Evolutionary conservation across 768 basidiomycete genomes (phyloP).

Genomic region (Tricholoma sp.): DNA sequence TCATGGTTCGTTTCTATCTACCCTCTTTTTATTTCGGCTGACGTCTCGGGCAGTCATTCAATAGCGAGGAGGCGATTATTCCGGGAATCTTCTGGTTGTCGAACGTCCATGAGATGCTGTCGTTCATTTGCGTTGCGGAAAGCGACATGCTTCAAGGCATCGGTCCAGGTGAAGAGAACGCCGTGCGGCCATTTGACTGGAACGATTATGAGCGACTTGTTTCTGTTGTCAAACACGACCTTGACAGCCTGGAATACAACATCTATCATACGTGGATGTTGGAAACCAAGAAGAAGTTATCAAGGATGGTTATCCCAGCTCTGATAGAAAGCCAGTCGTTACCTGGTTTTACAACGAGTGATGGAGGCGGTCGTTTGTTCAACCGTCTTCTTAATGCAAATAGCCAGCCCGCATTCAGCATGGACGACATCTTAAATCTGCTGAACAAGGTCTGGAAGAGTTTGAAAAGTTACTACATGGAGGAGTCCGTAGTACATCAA

Average conservation of each 20-base stretch:
- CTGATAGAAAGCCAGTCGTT: slow-evolving; percentile 96
- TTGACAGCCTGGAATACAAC: slow-evolving; percentile 98
- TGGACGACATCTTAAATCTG: slow-evolving; percentile 97
- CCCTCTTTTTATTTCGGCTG: slow-evolving; percentile 4
- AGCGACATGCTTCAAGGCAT: slow-evolving; percentile 98
- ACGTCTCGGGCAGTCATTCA: slow-evolving; percentile 60
- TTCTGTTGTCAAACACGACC: slow-evolving; percentile 97
- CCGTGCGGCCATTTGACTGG: slow-evolving; percentile 93
- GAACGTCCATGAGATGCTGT: slow-evolving; percentile 98
- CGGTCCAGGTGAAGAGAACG: slow-evolving; percentile 90
- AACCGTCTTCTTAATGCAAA: slow-evolving; percentile 87
- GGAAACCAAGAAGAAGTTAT: slow-evolving; percentile 92
- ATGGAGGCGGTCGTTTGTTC: slow-evolving; percentile 90
- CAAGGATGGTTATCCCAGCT: slow-evolving; percentile 99
- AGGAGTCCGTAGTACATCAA: slow-evolving; percentile 94
- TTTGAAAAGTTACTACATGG: slow-evolving; percentile 97
- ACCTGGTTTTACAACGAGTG: slow-evolving; percentile 95
- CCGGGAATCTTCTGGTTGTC: slow-evolving; percentile 99
- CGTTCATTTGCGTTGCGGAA: slow-evolving; percentile 98
- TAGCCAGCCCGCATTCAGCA: slow-evolving; percentile 85
- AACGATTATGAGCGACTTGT: slow-evolving; percentile 94
- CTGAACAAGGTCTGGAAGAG: slow-evolving; percentile 98
- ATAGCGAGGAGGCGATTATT: slow-evolving; percentile 89
- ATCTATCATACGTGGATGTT: slow-evolving; percentile 99
- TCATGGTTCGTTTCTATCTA: slow-evolving; percentile 71